Evolutionary conservation across 768 basidiomycete species (phyloP).

Genomic region (Udeniomyces megalosporus): DNA sequence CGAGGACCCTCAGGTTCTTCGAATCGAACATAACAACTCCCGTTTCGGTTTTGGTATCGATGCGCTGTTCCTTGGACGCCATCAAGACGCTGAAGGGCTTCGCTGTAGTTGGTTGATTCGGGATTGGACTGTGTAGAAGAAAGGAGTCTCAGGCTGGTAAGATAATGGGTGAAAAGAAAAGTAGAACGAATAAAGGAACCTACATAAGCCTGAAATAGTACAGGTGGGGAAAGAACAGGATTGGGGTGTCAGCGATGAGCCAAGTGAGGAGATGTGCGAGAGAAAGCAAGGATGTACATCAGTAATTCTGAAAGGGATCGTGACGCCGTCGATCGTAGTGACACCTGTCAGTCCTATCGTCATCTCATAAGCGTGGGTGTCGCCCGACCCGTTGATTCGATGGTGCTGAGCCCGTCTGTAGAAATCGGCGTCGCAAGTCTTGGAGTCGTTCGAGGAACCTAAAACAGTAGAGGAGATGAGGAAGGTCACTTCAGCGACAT

Average conservation of each 20-base stretch:
- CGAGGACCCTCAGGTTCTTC: constrained; percentile 15
- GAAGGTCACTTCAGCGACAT: too few relatives aligned
- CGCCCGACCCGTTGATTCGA: background rate
- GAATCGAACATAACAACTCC: background rate
- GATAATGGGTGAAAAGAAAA: too few relatives aligned
- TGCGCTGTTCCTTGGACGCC: background rate
- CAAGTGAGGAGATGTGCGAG: too few relatives aligned
- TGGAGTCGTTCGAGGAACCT: background rate
- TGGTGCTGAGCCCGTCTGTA: constrained; percentile 8
- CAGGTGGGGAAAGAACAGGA: too few relatives aligned
- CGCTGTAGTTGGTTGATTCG: constrained; percentile 14
- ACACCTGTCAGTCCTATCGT: constrained; percentile 6
- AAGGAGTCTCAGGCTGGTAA: too few relatives aligned
- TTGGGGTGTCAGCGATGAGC: too few relatives aligned
- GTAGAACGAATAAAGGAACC: too few relatives aligned
- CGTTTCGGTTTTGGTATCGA: constrained; percentile 12
- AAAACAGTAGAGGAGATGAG: background rate
- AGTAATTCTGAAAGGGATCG: constrained; percentile 10
- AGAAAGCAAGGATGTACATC: background rate
- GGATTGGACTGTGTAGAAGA: too few relatives aligned
- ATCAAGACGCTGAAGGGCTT: constrained; percentile 1
- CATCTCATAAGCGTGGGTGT: constrained; percentile 3
- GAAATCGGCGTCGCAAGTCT: constrained; percentile 11
- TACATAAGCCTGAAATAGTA: too few relatives aligned
- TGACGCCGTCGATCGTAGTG: constrained; percentile 9